Conservation (phyloP, 345 rosid genomes). For the Eucalyptus decipiens region DNA sequence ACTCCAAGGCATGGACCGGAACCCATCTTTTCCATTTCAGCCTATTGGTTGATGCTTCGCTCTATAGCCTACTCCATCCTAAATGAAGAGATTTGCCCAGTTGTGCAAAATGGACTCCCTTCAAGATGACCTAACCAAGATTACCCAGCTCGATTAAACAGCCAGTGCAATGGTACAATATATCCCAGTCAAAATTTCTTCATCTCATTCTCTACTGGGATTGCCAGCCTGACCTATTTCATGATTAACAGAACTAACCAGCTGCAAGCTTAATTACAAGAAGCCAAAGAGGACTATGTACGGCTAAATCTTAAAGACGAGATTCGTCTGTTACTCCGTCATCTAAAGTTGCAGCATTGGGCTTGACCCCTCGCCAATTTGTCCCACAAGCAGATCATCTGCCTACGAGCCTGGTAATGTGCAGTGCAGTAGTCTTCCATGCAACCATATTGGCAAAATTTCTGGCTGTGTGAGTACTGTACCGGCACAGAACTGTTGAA, state of each 20-base stretch:
- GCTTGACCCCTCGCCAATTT: conserved; percentile 67
- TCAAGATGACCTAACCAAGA: not conserved
- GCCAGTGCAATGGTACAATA: not conserved
- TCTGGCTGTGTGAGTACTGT: conserved; percentile 87
- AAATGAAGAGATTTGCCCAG: not conserved
- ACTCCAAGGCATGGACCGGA: not conserved
- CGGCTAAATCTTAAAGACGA: not conserved
- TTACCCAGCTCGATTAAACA: not conserved
- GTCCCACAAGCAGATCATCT: conserved; percentile 91
- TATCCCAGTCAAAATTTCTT: not conserved
- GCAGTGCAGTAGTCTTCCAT: conserved; percentile 79
- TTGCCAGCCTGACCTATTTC: not conserved
- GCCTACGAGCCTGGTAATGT: conserved; percentile 94
- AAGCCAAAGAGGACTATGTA: not conserved
- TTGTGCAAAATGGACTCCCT: not conserved
- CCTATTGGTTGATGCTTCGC: not conserved
- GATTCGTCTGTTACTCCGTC: not conserved
- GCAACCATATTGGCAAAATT: conserved; percentile 95
- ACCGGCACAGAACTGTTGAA: conserved; percentile 52
- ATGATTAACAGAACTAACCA: not conserved
- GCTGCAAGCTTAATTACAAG: not conserved
- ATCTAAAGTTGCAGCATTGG: conserved; percentile 84
- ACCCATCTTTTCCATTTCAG: not conserved
- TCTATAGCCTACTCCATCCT: not conserved
- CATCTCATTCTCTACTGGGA: not conserved